A percentile compares a stretch with the other conserved stretches of the same genome.
phyloP scores from a whole-genome alignment of 177 flowering plant genomes.

The Vitis hybrid region DNA sequence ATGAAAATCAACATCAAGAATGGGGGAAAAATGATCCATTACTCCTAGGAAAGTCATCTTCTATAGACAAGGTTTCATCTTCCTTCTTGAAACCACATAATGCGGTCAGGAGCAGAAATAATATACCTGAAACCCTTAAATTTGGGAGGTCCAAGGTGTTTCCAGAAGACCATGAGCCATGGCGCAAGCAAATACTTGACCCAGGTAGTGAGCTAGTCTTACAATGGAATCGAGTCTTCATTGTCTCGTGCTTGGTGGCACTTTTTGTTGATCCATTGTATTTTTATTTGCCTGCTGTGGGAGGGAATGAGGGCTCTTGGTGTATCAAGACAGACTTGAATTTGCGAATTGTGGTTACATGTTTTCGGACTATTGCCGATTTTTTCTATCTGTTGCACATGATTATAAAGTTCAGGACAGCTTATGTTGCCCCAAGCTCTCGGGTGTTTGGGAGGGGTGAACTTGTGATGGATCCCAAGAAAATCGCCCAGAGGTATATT shows the following conservation, averaged over 20 bases:
- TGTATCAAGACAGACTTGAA: conserved; percentile 67
- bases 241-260: conserved; percentile 76
- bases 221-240: conserved; percentile 78
- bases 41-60: conserved; percentile 36
- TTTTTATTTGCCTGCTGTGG: conserved; percentile 71
- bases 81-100: conserved; percentile 37
- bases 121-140: conserved; percentile 28
- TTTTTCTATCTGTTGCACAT: conserved; percentile 72
- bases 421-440: conserved; percentile 80
- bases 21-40: conserved; percentile 39
- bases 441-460: conserved; percentile 94
- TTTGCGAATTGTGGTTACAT: conserved; percentile 61
- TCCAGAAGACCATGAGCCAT: conserved; percentile 52
- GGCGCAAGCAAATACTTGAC: conserved; percentile 63
- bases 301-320: conserved; percentile 20
- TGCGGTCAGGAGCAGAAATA: conserved; percentile 28
- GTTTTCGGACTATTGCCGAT: conserved; percentile 72
- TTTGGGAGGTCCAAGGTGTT: conserved; percentile 50
- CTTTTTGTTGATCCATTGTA: conserved; percentile 89
- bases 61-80: conserved; percentile 35
- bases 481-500: conserved; percentile 69
- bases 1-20: conserved; percentile 39
- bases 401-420: conserved; percentile 77
- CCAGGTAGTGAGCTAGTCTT: conserved; percentile 81
- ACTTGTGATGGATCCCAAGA: conserved; percentile 84